A percentile compares a stretch with the other conserved stretches of the same genome.
Conservation (phyloP, 2,329 filamentous ascomycete genomes). For the Pseudogymnoascus sp. region DNA sequence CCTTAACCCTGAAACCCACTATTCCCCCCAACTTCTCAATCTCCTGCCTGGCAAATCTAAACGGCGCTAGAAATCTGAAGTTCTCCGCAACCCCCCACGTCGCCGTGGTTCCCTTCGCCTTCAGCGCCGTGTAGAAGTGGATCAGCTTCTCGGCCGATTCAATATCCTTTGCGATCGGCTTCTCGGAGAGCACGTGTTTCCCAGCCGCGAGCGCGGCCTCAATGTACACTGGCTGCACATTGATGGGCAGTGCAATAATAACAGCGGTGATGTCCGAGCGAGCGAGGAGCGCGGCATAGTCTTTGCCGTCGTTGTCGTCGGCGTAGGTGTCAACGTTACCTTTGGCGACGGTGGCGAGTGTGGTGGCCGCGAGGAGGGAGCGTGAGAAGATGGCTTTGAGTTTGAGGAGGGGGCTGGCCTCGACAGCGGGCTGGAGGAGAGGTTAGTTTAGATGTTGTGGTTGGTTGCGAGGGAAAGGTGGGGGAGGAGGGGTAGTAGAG, state of each 20-base stretch:
- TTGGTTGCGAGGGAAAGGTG: background rate
- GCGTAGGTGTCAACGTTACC: slow-evolving; percentile 24
- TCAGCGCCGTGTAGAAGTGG: slow-evolving; percentile 32
- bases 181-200: slow-evolving; percentile 48
- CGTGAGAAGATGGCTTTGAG: slow-evolving; percentile 42
- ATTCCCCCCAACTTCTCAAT: slow-evolving; percentile 45
- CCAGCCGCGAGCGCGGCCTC: slow-evolving; percentile 40
- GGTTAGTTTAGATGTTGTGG: slow-evolving; percentile 11
- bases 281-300: slow-evolving; percentile 35
- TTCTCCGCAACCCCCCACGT: slow-evolving; percentile 64
- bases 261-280: slow-evolving; percentile 27
- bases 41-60: slow-evolving; percentile 41
- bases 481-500: background rate
- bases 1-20: slow-evolving; percentile 43
- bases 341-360: slow-evolving; percentile 35
- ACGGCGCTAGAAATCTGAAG: slow-evolving; percentile 54
- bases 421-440: slow-evolving; percentile 45
- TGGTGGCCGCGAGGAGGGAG: slow-evolving; percentile 24
- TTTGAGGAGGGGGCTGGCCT: slow-evolving; percentile 38
- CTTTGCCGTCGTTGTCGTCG: slow-evolving; percentile 25
- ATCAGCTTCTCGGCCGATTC: slow-evolving; percentile 40
- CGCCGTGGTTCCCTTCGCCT: slow-evolving; percentile 24
- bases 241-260: slow-evolving; percentile 40
- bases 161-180: slow-evolving; percentile 44
- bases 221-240: slow-evolving; percentile 39